Evolutionary conservation across 768 basidiomycete genomes (phyloP), one percentile per base, ranked within the genome.

Genomic region (Pleurotus ostreatus): DNA sequence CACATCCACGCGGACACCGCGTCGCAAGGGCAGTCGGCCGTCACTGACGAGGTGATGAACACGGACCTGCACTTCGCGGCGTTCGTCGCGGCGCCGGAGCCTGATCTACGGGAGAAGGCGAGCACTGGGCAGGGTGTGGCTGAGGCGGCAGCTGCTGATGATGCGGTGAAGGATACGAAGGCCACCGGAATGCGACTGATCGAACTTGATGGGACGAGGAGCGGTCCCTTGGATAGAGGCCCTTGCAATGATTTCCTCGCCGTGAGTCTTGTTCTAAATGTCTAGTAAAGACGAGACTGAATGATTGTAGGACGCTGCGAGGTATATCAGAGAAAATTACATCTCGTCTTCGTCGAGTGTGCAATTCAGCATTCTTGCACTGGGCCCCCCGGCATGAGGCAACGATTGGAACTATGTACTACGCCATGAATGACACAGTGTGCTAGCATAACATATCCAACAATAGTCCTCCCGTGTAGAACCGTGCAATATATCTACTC

Each of bases 11-110:
- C 80, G 0, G 79, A 85, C 39, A 82, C 84, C 1, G 89, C 92
- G 0, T 71, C 75, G 0, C 66, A 80, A 0, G 92, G 92, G 6
- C 92, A 96, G 70, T 83, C 83, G 4, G 71, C 75, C 1, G 77
- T 85, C 0, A 86, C 89, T 2, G 69, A 72, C 1, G 77, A 89
- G 61, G 23, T 22, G 2, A 74, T 85, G 7, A 76, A 91, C 39
- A 89, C 88, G 0, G 78, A 90, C 62, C 74, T 92, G 6, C 95
- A 97, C 70, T 98, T 95, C 61, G 90, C 89, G 1, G 86, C 87
- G 63, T 98, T 97, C 63, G 82, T 97, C 34, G 77, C 79, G 57
- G 89, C 89, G 0, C 83, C 85, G 1, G 74, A 70, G 30, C 66
- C 73, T 1, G 67, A 68, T 1, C 60, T 71, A 12, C 66, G 78